These are phyloP conservation scores for Myxozyma geophila DNA, from an alignment of 805 yeast genomes.

Conservation along the genomic window DNA sequence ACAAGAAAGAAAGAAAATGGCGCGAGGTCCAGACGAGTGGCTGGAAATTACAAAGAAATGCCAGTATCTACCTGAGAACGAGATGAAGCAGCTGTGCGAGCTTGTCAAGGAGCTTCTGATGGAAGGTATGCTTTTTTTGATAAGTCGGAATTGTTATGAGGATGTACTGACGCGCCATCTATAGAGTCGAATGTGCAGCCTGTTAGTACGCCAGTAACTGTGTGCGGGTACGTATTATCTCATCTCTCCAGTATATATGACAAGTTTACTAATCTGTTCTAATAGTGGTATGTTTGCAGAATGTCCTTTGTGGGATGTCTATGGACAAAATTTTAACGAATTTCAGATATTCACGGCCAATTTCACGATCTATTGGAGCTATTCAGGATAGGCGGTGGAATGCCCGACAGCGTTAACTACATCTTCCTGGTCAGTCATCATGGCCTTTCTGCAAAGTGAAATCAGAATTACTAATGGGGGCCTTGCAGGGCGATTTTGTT, in stretches of 20 bases:
- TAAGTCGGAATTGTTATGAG: too few species aligned
- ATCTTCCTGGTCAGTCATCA: conserved; percentile 57
- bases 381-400: conserved; percentile 89
- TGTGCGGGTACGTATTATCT: conserved; percentile 58
- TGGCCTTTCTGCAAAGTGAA: neutral
- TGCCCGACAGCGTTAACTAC: conserved; percentile 81
- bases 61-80: conserved; percentile 83
- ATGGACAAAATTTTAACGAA: neutral
- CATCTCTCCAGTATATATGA: too few species aligned
- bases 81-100: conserved; percentile 96
- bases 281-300: conserved; percentile 21
- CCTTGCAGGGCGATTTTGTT: conserved; percentile 78
- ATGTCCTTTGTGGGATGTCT: neutral
- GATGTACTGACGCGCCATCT: neutral
- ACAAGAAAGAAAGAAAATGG: conserved; percentile 30
- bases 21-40: conserved; percentile 90
- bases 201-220: conserved; percentile 90
- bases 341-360: conserved; percentile 91
- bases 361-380: conserved; percentile 92
- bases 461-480: neutral
- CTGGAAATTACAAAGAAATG: conserved; percentile 90
- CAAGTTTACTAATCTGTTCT: neutral
- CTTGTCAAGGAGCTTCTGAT: conserved; percentile 89
- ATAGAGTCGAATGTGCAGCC: conserved; percentile 89
- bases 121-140: conserved; percentile 56